Evolutionary conservation across 1,139 yeast genomes (phyloP).

Genomic region (Blastobotrys proliferans): DNA sequence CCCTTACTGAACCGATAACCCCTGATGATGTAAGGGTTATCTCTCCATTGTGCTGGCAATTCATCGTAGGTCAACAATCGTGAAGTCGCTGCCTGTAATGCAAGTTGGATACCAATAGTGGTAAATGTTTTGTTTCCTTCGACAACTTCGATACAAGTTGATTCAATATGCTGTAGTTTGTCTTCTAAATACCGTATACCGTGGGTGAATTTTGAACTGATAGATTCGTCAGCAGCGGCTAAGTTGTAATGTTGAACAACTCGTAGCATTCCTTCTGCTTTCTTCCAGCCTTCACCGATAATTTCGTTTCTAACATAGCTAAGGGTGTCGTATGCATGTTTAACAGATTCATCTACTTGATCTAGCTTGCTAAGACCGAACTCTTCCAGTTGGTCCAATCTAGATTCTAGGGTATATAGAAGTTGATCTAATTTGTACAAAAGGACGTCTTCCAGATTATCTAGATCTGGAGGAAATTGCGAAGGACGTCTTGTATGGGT

Average conservation of each 20-base stretch:
- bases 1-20: slow-evolving; percentile 82
- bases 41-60: slow-evolving; percentile 89
- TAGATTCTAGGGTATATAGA: slow-evolving; percentile 28
- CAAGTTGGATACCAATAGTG: slow-evolving; percentile 32
- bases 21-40: slow-evolving; percentile 74
- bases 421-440: slow-evolving; percentile 29
- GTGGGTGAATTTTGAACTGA: slow-evolving; percentile 18
- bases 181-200: slow-evolving; percentile 33
- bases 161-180: slow-evolving; percentile 33
- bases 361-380: slow-evolving; percentile 32
- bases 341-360: slow-evolving; percentile 33
- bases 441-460: slow-evolving; percentile 21
- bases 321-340: slow-evolving; percentile 31
- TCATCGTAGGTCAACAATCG: slow-evolving; percentile 76
- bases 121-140: slow-evolving; percentile 14
- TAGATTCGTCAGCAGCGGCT: slow-evolving; percentile 3
- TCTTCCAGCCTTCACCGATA: slow-evolving; percentile 31
- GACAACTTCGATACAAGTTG: slow-evolving; percentile 19
- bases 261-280: slow-evolving; percentile 31
- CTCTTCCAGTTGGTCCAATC: slow-evolving; percentile 32
- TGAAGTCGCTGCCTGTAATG: slow-evolving; percentile 45
- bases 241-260: slow-evolving; percentile 28
- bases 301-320: slow-evolving; percentile 31
- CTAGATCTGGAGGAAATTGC: slow-evolving; percentile 8
- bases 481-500: slow-evolving; percentile 10